These are phyloP conservation scores for Eucalyptus rudis DNA, from an alignment of 345 rosid species.

Conservation along the genomic window DNA sequence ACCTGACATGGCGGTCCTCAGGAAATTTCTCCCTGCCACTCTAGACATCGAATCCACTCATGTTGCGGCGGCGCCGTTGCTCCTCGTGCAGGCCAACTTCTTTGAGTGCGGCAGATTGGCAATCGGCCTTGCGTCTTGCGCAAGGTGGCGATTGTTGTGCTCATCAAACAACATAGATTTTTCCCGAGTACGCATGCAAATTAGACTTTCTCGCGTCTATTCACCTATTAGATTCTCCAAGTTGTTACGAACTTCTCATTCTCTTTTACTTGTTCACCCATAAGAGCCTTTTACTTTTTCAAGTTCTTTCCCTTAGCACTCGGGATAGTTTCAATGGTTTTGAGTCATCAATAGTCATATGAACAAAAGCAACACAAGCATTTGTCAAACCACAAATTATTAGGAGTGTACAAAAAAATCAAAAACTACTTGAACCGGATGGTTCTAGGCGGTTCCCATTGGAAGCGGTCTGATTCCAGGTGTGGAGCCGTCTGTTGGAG, in stretches of 20 bases:
- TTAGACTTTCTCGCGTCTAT: accelerated
- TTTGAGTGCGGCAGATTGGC: background rate
- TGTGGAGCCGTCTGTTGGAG: background rate
- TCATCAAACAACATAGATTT: background rate
- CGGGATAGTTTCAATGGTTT: background rate
- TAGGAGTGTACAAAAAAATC: too few relatives aligned
- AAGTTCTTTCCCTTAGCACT: background rate
- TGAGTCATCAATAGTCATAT: background rate
- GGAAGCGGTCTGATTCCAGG: accelerated
- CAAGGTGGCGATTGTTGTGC: background rate
- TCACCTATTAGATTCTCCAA: background rate
- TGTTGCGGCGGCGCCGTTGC: background rate
- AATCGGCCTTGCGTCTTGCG: background rate
- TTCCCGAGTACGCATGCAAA: background rate
- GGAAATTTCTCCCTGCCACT: background rate
- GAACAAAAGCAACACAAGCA: background rate
- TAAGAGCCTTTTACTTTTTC: too few relatives aligned
- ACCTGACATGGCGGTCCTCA: background rate
- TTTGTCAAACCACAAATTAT: background rate
- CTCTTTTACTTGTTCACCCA: too few relatives aligned
- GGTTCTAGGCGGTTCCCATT: too few relatives aligned
- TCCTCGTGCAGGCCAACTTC: background rate
- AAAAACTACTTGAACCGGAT: accelerated
- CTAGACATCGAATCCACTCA: background rate
- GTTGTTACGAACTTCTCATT: background rate